A percentile compares a stretch with the other conserved stretches of the same genome.
Evolutionary conservation across 768 basidiomycete species (phyloP).

Genomic region (Mycena vitilis): DNA sequence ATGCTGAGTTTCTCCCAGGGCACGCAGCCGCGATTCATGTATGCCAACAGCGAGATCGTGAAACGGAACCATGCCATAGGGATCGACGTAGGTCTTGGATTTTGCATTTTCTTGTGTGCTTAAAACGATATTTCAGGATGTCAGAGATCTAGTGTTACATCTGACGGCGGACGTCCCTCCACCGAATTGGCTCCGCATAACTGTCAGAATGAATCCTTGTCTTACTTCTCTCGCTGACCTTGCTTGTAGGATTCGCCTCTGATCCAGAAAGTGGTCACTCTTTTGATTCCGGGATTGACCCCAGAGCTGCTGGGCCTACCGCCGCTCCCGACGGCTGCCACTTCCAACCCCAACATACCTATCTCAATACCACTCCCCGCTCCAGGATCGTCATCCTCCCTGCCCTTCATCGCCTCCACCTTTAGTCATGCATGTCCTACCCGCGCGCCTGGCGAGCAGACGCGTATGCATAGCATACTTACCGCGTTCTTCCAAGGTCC

Average conservation of each 20-base stretch:
- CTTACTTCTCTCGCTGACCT: conserved; percentile 14
- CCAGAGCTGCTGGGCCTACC: conserved; percentile 79
- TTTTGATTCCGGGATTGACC: conserved; percentile 90
- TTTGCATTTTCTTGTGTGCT: not conserved
- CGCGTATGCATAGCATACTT: conserved; percentile 86
- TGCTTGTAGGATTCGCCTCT: conserved; percentile 73
- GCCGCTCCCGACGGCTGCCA: conserved; percentile 76
- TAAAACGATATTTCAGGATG: conserved; percentile 64
- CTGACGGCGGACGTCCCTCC: conserved; percentile 86
- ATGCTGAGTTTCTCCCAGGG: conserved; percentile 45
- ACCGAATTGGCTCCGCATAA: conserved; percentile 87
- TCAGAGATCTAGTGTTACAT: conserved; percentile 88
- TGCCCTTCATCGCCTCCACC: conserved; percentile 78
- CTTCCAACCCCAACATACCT: conserved; percentile 66
- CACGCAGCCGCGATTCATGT: conserved; percentile 82
- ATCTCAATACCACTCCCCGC: conserved; percentile 55
- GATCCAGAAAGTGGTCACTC: conserved; percentile 81
- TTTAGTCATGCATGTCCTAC: conserved; percentile 97
- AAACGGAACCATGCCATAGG: conserved; percentile 80
- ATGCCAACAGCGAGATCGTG: conserved; percentile 79
- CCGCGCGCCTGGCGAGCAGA: conserved; percentile 89
- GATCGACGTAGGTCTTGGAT: conserved; percentile 73
- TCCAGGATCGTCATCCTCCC: conserved; percentile 47
- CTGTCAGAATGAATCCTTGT: conserved; percentile 58
- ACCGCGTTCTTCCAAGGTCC: conserved; percentile 86